Evolutionary conservation across 345 rosid genomes (phyloP).

Genomic region (Corchorus olitorius): DNA sequence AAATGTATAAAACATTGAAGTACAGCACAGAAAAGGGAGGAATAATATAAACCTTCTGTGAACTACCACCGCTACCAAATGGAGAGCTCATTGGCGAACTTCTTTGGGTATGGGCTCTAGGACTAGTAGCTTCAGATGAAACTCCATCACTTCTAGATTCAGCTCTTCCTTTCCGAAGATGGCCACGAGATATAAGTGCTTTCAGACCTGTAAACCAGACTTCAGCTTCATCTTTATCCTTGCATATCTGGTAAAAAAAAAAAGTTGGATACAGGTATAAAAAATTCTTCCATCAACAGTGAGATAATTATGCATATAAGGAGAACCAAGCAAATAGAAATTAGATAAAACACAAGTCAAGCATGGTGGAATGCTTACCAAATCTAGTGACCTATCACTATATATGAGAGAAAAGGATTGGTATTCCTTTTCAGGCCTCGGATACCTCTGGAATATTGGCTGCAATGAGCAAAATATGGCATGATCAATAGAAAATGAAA

Average conservation of each 20-base stretch:
- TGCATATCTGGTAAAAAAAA: conserved; percentile 54
- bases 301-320: not conserved
- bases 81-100: conserved; percentile 77
- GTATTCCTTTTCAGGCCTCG: conserved; percentile 84
- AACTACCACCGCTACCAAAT: conserved; percentile 62
- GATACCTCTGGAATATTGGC: conserved; percentile 83
- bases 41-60: conserved; percentile 56
- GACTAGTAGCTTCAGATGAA: conserved; percentile 79
- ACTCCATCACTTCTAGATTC: conserved; percentile 71
- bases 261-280: not conserved
- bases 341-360: conserved; percentile 3
- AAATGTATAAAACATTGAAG: conserved; percentile 14
- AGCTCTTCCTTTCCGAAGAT: conserved; percentile 53
- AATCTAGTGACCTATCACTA: conserved; percentile 67
- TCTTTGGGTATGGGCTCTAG: conserved; percentile 60
- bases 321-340: not conserved
- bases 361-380: conserved; percentile 46
- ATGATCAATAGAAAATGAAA: not conserved
- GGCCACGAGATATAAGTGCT: conserved; percentile 62
- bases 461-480: conserved; percentile 33
- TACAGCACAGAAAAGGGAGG: conserved; percentile 18
- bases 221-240: conserved; percentile 87
- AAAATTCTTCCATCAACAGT: not conserved
- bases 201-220: conserved; percentile 83
- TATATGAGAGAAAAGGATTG: conserved; percentile 84